Conservation (phyloP, 257 asterid species). For the Handroanthus guayacan region DNA sequence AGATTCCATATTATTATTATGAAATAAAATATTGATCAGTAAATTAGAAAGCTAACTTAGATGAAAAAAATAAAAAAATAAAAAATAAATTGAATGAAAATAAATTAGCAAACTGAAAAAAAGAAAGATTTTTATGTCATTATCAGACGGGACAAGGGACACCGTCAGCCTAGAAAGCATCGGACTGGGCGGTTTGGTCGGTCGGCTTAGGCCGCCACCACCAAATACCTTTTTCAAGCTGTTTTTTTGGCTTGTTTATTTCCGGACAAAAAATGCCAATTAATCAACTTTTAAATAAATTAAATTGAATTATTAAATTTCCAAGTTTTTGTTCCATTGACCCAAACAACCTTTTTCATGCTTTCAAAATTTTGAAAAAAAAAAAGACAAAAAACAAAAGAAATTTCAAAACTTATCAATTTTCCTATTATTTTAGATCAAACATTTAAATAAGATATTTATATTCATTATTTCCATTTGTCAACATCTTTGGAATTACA, state of each 20-base stretch:
- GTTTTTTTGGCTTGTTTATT: too few relatives aligned
- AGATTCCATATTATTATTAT: too few relatives aligned
- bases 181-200: constrained; percentile 77
- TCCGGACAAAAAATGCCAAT: background rate
- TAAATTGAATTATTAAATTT: background rate
- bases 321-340: constrained; percentile 25
- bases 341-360: constrained; percentile 31
- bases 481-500: too few relatives aligned
- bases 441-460: background rate
- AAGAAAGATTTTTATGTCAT: constrained; percentile 26
- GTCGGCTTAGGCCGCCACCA: constrained; percentile 67
- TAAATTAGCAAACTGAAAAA: background rate
- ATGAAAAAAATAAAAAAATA: too few relatives aligned
- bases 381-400: too few relatives aligned
- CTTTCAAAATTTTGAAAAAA: background rate
- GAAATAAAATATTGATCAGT: background rate
- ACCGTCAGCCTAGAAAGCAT: constrained; percentile 29
- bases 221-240: background rate
- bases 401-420: background rate
- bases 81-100: background rate
- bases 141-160: constrained; percentile 43
- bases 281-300: constrained; percentile 25
- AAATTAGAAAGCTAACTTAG: too few relatives aligned
- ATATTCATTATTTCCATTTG: too few relatives aligned
- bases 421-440: background rate